Evolutionary conservation across 2,329 filamentous ascomycete genomes (phyloP), one percentile per base, ranked within the genome.

Genomic region (Aspergillus arachidicola): DNA sequence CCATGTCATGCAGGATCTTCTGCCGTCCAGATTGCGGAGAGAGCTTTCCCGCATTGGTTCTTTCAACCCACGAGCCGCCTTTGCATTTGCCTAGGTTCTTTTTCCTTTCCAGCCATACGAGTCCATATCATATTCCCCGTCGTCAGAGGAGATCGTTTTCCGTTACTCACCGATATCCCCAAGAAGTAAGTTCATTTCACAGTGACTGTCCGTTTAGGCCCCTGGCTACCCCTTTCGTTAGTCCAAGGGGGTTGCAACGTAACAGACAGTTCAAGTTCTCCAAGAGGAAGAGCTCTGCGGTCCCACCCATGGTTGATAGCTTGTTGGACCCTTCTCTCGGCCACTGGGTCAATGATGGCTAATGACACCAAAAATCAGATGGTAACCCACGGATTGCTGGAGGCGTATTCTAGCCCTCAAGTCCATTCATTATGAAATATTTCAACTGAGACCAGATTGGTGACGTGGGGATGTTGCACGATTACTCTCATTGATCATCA

Each of bases 11-110:
- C 67, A 69, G 67, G 64, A 69, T 69, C 64, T 59, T 50, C 63
- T 57, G 62, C 59, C 56, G 46, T 62, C 50, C 53, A 59, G 64
- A 65, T 62, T 68, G 67, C 64, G 67, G 67, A 69, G 67, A 66
- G 67, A 68, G 65, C 67, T 67, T 67, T 62, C 60, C 64, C 59
- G 59, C 56, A 46, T 60, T 58, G 58, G 38, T 57, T 48, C 28
- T 60, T 36, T 59, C 32, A 62, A 45, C 43, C 53, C 58, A 58
- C 56, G 32, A 50, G 45, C 38, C 43, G 28, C 53, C 56, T 48
- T 54, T 45, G 26, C 38, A 58, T 38, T 55, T 38, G 21, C 51
- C 51, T 55, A 21, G 30, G 14, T 21, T 53, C 19, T 34, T 53
- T 23, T 54, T 6, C 51, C 30, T 36, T 54, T 36, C 30, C 30